A percentile compares a stretch with the other conserved stretches of the same genome.
Conservation (phyloP, 176 grass and related monocot species). For the Aegilops longissima region DNA sequence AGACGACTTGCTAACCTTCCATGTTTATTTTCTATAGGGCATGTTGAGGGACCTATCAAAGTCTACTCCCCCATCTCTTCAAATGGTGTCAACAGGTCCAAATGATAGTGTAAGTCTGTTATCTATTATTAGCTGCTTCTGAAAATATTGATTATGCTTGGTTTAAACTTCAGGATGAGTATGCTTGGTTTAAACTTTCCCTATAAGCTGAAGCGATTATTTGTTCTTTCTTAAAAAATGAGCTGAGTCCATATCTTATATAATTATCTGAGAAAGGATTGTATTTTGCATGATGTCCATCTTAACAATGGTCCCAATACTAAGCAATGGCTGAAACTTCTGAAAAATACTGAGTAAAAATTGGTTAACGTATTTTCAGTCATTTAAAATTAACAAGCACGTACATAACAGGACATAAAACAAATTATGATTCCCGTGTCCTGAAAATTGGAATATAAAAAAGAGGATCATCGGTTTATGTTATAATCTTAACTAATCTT, state of each 20-base stretch:
- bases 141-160: background rate
- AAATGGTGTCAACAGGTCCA: slow-evolving; percentile 42
- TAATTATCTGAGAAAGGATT: slow-evolving; percentile 2
- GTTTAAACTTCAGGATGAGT: background rate
- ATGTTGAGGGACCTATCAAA: slow-evolving; percentile 88
- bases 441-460: background rate
- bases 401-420: background rate
- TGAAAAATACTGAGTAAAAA: background rate
- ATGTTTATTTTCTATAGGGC: slow-evolving; percentile 54
- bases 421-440: background rate
- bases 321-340: background rate
- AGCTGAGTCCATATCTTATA: background rate
- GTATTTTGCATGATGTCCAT: background rate
- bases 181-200: background rate
- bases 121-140: background rate
- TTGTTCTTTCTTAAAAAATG: background rate
- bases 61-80: slow-evolving; percentile 41
- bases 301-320: background rate
- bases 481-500: background rate
- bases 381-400: background rate
- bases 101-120: slow-evolving; percentile 68
- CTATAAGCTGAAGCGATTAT: background rate
- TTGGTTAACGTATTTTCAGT: background rate
- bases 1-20: background rate
- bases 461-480: background rate